Evolutionary conservation across 371 early-diverging fungal genomes (phyloP).

Genomic region (Mucor indicus): DNA sequence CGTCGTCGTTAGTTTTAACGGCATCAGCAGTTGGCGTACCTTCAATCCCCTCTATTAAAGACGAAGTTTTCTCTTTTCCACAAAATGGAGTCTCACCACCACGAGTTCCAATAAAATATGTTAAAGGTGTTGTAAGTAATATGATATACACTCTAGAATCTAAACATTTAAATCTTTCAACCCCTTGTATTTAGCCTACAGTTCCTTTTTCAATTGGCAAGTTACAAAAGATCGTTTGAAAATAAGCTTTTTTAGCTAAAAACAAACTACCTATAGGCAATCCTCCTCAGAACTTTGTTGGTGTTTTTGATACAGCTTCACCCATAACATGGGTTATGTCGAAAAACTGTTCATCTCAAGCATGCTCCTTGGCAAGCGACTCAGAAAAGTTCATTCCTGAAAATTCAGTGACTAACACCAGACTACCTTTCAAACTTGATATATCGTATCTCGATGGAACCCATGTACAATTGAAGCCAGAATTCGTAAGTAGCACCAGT

Average conservation of each 20-base stretch:
- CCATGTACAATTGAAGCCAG: constrained; percentile 23
- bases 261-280: constrained; percentile 13
- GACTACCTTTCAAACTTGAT: constrained; percentile 15
- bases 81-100: background rate
- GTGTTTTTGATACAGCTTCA: constrained; percentile 33
- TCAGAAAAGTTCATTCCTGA: constrained; percentile 14
- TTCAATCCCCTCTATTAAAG: constrained; percentile 5
- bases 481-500: constrained; percentile 27
- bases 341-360: constrained; percentile 17
- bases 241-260: background rate
- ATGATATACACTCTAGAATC: background rate
- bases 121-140: constrained; percentile 6
- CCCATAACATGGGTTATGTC: constrained; percentile 30
- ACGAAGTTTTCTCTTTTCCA: constrained; percentile 8
- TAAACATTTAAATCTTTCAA: background rate
- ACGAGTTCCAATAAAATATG: constrained; percentile 3
- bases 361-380: constrained; percentile 12
- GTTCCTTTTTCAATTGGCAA: constrained; percentile 4
- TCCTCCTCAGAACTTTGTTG: constrained; percentile 24
- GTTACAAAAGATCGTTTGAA: no score
- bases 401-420: constrained; percentile 18
- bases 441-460: constrained; percentile 27
- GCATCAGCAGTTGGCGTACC: constrained; percentile 1
- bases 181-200: constrained; percentile 1
- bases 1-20: no score